A percentile compares a stretch with the other conserved stretches of the same genome.
phyloP scores from a whole-genome alignment of 2,329 filamentous ascomycete genomes.

The Botrytis pseudocinerea region DNA sequence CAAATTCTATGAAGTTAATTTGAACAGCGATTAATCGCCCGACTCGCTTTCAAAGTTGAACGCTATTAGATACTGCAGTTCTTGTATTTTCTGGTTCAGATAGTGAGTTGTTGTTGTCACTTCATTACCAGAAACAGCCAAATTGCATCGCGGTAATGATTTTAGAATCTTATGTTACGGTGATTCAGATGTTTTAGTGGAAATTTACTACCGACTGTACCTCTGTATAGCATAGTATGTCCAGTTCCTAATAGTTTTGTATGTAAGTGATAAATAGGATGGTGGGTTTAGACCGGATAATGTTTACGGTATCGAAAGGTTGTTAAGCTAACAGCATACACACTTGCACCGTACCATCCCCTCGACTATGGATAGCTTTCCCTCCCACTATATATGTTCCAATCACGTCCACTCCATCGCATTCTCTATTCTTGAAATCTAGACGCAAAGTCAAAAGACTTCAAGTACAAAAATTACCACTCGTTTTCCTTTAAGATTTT shows the following conservation, averaged over 20 bases:
- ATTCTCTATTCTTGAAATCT: not conserved
- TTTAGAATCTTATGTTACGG: accelerated
- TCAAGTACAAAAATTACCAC: not conserved
- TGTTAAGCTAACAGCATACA: not conserved
- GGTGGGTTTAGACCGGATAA: not conserved
- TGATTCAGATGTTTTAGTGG: not conserved
- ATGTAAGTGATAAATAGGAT: not conserved
- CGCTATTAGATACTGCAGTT: not conserved
- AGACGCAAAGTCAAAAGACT: not conserved
- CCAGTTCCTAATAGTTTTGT: not conserved
- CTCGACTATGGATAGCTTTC: not conserved
- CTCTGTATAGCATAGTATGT: not conserved
- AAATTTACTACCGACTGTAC: not conserved
- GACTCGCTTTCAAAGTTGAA: not conserved
- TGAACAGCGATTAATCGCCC: not conserved
- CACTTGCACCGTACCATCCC: not conserved
- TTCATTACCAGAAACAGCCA: not conserved
- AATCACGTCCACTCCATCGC: not conserved
- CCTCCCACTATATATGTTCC: not conserved
- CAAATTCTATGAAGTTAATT: not conserved
- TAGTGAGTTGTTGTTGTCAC: not conserved
- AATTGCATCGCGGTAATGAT: not conserved
- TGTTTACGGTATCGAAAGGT: not conserved
- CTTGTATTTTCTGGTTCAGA: not conserved
- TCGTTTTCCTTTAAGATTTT: not conserved